Evolutionary conservation across 805 yeast genomes (phyloP), one percentile per base, ranked within the genome.

Genomic region (Candida parachauliodes): DNA sequence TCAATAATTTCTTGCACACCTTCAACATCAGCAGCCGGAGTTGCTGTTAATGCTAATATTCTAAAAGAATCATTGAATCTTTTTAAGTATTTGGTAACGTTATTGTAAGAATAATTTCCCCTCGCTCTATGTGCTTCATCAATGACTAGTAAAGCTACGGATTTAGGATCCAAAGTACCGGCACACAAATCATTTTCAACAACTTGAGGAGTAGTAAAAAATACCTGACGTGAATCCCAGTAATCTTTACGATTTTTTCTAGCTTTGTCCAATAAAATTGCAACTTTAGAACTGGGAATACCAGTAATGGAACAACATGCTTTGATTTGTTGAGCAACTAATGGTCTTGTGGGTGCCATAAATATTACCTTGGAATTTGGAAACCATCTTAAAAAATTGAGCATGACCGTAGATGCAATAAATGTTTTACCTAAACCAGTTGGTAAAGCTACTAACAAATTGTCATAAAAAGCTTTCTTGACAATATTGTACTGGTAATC

Each of bases 351-450:
- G 0, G 99, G 99, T 0, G 99, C 98, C 82, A 91, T 81, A 58
- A 93, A 93, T 1, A 94, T 76, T 47, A 93, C 78, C 52, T 89
- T 93, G 2, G 88, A 79, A 4, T 62, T 57, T 11, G 75, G 75
- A 15, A 89, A 84, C 98, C 98, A 93, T 34, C 94, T 63, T 48
- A 76, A 80, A 61, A 74, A 93, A 55, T 93, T 93, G 39, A 88
- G 69, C 88, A 93, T 93, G 16, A 91, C 91, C 0, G 95, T 83
- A 25, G 94, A 81, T 1, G 98, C 98, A 52, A 93, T 88, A 46
- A 93, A 88, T 0, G 99, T 93, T 62, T 93, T 93, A 27, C 99
- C 99, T 57, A 89, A 69, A 47, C 99, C 99, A 0, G 99, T 93
- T 1, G 99, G 99, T 11, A 93, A 75, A 0, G 97, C 95, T 54